These are phyloP conservation scores for Fusarium sp. DNA, from an alignment of 2,329 filamentous ascomycete genomes.

Conservation along the genomic window DNA sequence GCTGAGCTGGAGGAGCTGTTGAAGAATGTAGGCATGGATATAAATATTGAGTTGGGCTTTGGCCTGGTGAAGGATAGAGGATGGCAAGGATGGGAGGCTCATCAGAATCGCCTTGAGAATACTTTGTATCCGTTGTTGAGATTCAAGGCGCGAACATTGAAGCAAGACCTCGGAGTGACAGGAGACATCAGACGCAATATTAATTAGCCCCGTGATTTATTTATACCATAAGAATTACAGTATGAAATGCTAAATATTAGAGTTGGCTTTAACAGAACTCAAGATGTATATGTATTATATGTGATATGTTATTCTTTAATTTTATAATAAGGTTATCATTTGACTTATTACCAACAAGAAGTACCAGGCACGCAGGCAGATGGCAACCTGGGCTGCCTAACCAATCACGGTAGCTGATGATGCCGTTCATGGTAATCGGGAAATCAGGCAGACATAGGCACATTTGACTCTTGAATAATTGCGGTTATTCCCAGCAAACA, in stretches of 20 bases:
- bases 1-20: background rate
- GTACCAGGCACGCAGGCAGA: background rate
- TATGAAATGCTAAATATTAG: too few relatives aligned
- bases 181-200: too few relatives aligned
- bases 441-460: background rate
- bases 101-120: background rate
- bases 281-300: too few relatives aligned
- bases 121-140: background rate
- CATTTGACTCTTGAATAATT: background rate
- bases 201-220: too few relatives aligned
- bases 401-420: conserved; percentile 12
- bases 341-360: too few relatives aligned
- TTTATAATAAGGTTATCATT: too few relatives aligned
- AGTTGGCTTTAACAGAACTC: too few relatives aligned
- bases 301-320: too few relatives aligned
- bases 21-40: background rate
- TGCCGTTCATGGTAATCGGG: background rate
- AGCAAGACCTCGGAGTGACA: too few relatives aligned
- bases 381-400: too few relatives aligned
- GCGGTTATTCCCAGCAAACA: background rate
- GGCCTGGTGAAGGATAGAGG: background rate
- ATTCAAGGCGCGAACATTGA: too few relatives aligned
- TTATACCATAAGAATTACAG: too few relatives aligned
- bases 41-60: background rate
- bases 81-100: background rate